phyloP scores from a whole-genome alignment of 1,139 yeast genomes.

The Pichia sp. region DNA sequence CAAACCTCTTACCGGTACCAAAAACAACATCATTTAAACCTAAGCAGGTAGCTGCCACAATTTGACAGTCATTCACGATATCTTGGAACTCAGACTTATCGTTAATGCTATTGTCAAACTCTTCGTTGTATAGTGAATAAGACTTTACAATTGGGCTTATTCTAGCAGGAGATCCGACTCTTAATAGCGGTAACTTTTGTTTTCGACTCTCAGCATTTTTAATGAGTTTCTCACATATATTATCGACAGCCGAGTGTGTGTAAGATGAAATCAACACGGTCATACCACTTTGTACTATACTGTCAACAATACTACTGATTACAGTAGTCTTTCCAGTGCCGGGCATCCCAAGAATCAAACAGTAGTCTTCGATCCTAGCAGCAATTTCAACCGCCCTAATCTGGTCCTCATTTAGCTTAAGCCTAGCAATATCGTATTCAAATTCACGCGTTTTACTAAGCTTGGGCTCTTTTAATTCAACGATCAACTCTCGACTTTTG shows the following conservation, averaged over 20 bases:
- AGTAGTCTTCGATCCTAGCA: slow-evolving; percentile 64
- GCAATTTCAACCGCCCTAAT: slow-evolving; percentile 60
- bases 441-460: slow-evolving; percentile 34
- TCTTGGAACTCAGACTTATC: slow-evolving; percentile 42
- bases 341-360: slow-evolving; percentile 92
- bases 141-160: slow-evolving; percentile 61
- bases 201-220: slow-evolving; percentile 38
- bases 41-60: slow-evolving; percentile 87
- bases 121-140: slow-evolving; percentile 45
- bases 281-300: slow-evolving; percentile 56
- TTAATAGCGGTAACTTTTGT: slow-evolving; percentile 43
- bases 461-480: slow-evolving; percentile 51
- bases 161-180: slow-evolving; percentile 53
- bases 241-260: slow-evolving; percentile 96
- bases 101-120: slow-evolving; percentile 36
- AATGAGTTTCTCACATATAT: slow-evolving; percentile 69
- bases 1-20: slow-evolving; percentile 57
- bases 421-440: slow-evolving; percentile 19
- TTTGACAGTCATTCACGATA: slow-evolving; percentile 53
- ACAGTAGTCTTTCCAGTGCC: slow-evolving; percentile 98
- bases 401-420: slow-evolving; percentile 62
- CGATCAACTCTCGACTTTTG: slow-evolving; percentile 53
- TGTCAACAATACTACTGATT: slow-evolving; percentile 67
- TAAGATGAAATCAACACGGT: slow-evolving; percentile 77
- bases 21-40: slow-evolving; percentile 67